Evolutionary conservation across 116 monocot species (phyloP), one percentile per base, ranked within the genome.

Genomic region (Dioscorea cayenensis): DNA sequence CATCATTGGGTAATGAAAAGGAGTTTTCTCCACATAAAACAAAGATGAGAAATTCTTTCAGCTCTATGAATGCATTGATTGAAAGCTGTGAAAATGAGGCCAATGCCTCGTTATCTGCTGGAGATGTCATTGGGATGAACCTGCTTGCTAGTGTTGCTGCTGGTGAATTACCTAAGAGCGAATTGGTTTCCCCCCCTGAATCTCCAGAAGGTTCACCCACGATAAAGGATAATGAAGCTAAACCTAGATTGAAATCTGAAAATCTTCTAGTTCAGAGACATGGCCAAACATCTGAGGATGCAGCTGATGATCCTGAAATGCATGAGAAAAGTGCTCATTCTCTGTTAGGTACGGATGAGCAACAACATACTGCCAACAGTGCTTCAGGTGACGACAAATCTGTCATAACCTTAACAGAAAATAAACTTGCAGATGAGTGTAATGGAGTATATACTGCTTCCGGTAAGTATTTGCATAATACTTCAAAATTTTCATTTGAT

Each of bases 111-210:
- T 70, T 72, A 64, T 74, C 73, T 3, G 74, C 64, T 75, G 92
- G 78, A 13, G 90, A 90, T 75, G 90, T 85, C 73, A 66, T 75
- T 28, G 92, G 88, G 20, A 88, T 92, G 92, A 84, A 90, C 77
- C 63, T 90, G 66, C 85, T 92, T 70, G 88, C 92, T 0, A 88
- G 92, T 79, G 89, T 88, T 28, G 87, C 87, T 75, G 19, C 82
- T 67, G 78, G 81, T 38, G 87, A 87, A 77, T 83, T 83, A 62
- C 68, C 75, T 20, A 80, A 81, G 37, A 66, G 78, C 48, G 75
- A 78, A n/a, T 67, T 84, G 64, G 59, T 69, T 71, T 81, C 78
- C 0, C 68, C 81, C 18, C 29, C 38, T 49, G 68, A 32, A 25
- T 85, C 81, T 38, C 43, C 38, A 59, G 67, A 60, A 27, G 48